Conservation (phyloP, 1,139 yeast species). For the Hansenula sp. region DNA sequence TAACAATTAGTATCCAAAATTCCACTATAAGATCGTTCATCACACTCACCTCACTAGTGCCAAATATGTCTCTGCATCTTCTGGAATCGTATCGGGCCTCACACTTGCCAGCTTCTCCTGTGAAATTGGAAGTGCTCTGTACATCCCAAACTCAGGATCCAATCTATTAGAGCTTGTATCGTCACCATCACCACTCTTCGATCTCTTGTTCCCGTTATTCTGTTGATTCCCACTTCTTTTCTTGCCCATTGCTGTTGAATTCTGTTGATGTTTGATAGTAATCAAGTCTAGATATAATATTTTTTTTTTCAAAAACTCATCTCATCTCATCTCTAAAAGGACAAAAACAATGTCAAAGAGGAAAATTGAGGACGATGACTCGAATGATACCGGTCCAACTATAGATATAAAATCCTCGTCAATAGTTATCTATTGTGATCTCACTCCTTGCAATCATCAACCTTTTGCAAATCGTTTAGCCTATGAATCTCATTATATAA, state of each 20-base stretch:
- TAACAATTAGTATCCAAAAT: neutral
- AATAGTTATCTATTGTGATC: neutral
- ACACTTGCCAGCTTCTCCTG: constrained; percentile 10
- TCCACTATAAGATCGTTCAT: too few species aligned
- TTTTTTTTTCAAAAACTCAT: too few species aligned
- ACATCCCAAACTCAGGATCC: constrained; percentile 19
- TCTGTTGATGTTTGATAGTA: too few species aligned
- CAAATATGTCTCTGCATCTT: constrained; percentile 21
- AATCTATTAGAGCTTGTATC: constrained; percentile 5
- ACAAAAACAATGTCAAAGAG: neutral
- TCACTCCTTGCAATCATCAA: neutral
- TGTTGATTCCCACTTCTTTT: neutral
- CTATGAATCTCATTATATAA: constrained; percentile 1
- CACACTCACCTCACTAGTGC: constrained; percentile 19
- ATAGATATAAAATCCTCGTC: neutral
- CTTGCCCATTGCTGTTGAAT: neutral
- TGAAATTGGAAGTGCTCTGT: constrained; percentile 19
- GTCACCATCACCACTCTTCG: neutral
- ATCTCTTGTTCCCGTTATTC: neutral
- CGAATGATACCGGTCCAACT: too few species aligned
- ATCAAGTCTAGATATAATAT: too few species aligned
- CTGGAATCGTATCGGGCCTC: constrained; percentile 15
- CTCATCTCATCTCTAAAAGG: neutral
- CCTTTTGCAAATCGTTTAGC: neutral
- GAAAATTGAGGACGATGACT: neutral